phyloP scores from a whole-genome alignment of 2,329 filamentous ascomycete genomes.

The Lecanicillium sp. region DNA sequence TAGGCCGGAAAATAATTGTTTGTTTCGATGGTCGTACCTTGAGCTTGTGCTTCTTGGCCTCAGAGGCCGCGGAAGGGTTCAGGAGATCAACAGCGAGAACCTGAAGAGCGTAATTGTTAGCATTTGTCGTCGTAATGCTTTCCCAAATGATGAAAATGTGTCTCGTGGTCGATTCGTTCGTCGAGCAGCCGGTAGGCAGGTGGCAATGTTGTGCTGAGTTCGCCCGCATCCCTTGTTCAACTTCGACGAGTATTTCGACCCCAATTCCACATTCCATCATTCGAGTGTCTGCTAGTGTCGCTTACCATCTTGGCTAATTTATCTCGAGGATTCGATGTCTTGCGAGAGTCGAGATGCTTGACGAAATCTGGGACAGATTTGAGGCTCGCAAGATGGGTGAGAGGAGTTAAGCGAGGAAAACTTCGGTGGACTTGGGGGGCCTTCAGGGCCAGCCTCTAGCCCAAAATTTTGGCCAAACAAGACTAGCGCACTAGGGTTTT shows the following conservation, averaged over 20 bases:
- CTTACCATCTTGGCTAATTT: constrained; percentile 64
- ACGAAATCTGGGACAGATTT: constrained; percentile 50
- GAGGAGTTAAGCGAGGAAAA: constrained; percentile 41
- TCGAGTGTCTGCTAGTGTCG: constrained; percentile 17
- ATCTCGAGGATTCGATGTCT: constrained; percentile 31
- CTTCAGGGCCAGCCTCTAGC: constrained; percentile 24
- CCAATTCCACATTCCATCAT: constrained; percentile 5
- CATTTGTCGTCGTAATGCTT: constrained; percentile 18
- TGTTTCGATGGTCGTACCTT: constrained; percentile 58
- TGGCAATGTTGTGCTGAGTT: neutral
- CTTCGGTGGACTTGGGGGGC: constrained; percentile 32
- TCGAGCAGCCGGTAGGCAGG: constrained; percentile 2
- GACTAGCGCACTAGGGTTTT: constrained; percentile 31
- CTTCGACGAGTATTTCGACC: constrained; percentile 1
- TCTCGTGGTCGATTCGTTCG: constrained; percentile 1
- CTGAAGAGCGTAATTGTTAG: constrained; percentile 49
- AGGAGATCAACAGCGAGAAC: constrained; percentile 99
- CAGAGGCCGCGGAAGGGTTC: constrained; percentile 94
- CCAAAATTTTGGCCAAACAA: constrained; percentile 29
- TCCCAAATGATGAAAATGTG: constrained; percentile 6
- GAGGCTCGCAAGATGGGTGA: constrained; percentile 40
- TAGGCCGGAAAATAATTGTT: constrained; percentile 6
- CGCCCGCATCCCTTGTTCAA: neutral
- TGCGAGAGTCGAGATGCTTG: constrained; percentile 40
- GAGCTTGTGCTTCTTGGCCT: constrained; percentile 99